Evolutionary conservation across 371 early-diverging fungal genomes (phyloP).

Genomic region (Mortierella sp.): DNA sequence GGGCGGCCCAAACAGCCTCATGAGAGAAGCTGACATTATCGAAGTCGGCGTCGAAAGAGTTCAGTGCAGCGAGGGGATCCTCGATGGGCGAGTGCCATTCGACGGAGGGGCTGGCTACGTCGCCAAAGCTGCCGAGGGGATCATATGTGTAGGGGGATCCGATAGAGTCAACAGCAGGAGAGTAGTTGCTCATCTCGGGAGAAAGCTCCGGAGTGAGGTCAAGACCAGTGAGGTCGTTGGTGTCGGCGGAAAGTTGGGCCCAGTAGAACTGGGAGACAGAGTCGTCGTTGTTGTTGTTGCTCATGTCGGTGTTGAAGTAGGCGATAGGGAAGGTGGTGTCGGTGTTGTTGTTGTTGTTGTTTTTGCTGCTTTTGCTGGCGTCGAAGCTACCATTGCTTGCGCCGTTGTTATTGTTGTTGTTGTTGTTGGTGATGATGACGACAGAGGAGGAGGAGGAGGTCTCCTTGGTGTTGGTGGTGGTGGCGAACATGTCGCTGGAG

Average conservation of each 20-base stretch:
- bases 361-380: slow-evolving; percentile 21
- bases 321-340: background rate
- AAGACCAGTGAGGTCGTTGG: slow-evolving; percentile 11
- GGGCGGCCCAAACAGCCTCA: background rate
- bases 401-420: slow-evolving; percentile 8
- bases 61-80: slow-evolving; percentile 9
- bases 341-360: slow-evolving; percentile 2
- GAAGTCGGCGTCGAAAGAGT: slow-evolving; percentile 27
- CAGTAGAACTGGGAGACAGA: slow-evolving; percentile 12
- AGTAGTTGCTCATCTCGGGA: slow-evolving; percentile 37
- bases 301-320: slow-evolving; percentile 23
- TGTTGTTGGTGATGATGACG: slow-evolving; percentile 15
- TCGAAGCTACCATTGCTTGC: slow-evolving; percentile 13
- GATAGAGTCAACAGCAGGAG: slow-evolving; percentile 33
- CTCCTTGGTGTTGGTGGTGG: slow-evolving; percentile 2
- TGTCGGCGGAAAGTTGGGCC: slow-evolving; percentile 12
- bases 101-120: slow-evolving; percentile 31
- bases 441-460: background rate
- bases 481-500: background rate
- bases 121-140: slow-evolving; percentile 24
- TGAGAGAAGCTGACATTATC: slow-evolving; percentile 7
- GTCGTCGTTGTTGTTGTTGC: slow-evolving; percentile 25
- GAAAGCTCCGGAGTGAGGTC: slow-evolving; percentile 47
- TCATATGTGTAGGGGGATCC: slow-evolving; percentile 41
- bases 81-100: slow-evolving; percentile 30